A percentile compares a stretch with the other conserved stretches of the same genome.
Conservation (phyloP, 2,329 filamentous ascomycete species). For the Aspergillus pseudotamarii region DNA sequence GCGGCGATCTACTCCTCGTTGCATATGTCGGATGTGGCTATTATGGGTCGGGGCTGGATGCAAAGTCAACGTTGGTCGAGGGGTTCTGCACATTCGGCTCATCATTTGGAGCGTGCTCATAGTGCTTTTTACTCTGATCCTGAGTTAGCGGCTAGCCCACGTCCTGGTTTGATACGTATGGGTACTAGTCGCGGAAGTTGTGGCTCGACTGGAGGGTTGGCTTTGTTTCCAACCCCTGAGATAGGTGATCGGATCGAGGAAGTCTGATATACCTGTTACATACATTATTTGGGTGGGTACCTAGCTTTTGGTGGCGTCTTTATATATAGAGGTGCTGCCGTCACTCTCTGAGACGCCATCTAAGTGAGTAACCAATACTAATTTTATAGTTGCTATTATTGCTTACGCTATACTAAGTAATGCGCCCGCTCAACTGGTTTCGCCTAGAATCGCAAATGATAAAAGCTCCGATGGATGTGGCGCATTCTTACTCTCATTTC, state of each 20-base stretch:
- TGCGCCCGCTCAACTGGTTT: background rate
- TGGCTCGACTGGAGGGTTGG: background rate
- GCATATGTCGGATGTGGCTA: constrained; percentile 5
- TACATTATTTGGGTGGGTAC: background rate
- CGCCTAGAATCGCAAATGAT: background rate
- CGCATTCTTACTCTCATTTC: background rate
- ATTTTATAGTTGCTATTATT: background rate
- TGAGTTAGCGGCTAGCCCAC: background rate
- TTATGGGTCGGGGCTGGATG: background rate
- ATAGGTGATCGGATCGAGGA: background rate
- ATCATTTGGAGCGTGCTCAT: background rate
- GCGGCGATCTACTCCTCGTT: background rate
- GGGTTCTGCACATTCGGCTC: background rate
- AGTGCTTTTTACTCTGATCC: background rate
- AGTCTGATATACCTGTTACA: background rate
- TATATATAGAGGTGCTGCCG: background rate
- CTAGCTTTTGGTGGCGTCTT: background rate
- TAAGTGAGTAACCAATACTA: background rate
- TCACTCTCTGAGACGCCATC: background rate
- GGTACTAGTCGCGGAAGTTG: background rate
- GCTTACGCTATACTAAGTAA: background rate
- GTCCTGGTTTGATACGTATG: background rate
- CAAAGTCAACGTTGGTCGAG: background rate
- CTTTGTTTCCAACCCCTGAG: background rate
- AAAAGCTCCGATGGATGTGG: background rate